A percentile compares a stretch with the other conserved stretches of the same genome.
These are phyloP conservation scores for Neonectria faginata DNA, from an alignment of 2,329 filamentous ascomycete genomes.

Conservation along the genomic window DNA sequence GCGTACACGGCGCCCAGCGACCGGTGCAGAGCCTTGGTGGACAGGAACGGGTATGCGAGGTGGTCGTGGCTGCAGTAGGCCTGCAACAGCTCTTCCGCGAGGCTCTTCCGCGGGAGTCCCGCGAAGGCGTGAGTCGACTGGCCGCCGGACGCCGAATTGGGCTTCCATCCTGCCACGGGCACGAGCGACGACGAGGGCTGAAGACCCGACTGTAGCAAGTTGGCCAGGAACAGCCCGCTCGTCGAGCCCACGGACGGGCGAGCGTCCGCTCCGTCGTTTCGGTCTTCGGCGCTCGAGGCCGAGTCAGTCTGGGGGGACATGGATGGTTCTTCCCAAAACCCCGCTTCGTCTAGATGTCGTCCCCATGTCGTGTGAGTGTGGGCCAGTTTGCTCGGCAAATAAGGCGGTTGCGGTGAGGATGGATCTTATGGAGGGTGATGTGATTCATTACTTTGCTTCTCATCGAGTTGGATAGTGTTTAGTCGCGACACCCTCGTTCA, in stretches of 20 bases:
- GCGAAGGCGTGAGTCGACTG: constrained; percentile 27
- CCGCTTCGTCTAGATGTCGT: constrained; percentile 28
- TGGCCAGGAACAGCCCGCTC: constrained; percentile 56
- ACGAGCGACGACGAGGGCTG: constrained; percentile 28
- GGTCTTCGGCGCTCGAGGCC: constrained; percentile 34
- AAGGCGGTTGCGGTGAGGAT: background rate
- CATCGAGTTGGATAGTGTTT: too few species aligned
- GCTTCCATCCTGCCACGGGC: constrained; percentile 32
- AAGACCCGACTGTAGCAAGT: constrained; percentile 49
- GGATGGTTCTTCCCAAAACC: constrained; percentile 11
- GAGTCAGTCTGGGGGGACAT: constrained; percentile 13
- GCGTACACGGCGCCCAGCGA: constrained; percentile 49
- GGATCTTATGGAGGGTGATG: background rate
- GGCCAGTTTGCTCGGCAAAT: constrained; percentile 2
- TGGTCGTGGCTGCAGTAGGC: constrained; percentile 58
- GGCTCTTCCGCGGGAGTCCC: constrained; percentile 49
- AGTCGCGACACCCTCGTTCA: too few species aligned
- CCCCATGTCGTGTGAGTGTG: constrained; percentile 11
- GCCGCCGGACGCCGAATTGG: constrained; percentile 20
- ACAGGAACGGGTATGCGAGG: constrained; percentile 57
- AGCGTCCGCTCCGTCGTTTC: constrained; percentile 20
- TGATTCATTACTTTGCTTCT: background rate
- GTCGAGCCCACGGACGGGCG: constrained; percentile 50
- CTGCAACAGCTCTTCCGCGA: constrained; percentile 52
- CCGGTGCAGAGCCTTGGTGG: constrained; percentile 44